A percentile compares a stretch with the other conserved stretches of the same genome.
Conservation (phyloP, 441 rosid species). For the Gossypium trilobum region DNA sequence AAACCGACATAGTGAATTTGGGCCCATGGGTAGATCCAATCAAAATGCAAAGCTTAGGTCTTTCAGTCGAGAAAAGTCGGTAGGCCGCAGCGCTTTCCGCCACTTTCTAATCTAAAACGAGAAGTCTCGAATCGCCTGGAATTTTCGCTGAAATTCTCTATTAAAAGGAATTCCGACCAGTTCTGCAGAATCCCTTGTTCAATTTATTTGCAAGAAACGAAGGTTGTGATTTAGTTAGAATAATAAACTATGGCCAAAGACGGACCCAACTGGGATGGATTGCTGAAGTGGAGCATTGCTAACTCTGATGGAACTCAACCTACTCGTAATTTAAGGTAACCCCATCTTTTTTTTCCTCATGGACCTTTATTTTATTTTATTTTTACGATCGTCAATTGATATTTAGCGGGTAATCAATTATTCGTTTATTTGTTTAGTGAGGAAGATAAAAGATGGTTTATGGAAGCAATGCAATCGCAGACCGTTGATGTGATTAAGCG, state of each 20-base stretch:
- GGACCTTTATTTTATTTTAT: background rate
- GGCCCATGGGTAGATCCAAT: background rate
- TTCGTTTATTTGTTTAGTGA: slow-evolving; percentile 31
- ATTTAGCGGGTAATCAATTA: background rate
- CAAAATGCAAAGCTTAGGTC: background rate
- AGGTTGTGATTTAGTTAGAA: background rate
- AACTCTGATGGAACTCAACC: slow-evolving; percentile 53
- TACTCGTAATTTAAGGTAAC: slow-evolving; percentile 46
- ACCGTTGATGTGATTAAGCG: slow-evolving; percentile 62
- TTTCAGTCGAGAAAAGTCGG: background rate
- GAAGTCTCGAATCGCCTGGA: background rate
- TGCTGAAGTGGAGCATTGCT: slow-evolving; percentile 80
- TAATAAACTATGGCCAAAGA: slow-evolving; percentile 42
- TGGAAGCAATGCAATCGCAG: slow-evolving; percentile 88
- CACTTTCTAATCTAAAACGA: background rate
- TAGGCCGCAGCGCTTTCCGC: background rate
- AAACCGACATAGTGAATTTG: background rate
- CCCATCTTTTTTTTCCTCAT: background rate
- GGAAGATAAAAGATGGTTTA: slow-evolving; percentile 83
- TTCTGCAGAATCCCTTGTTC: background rate
- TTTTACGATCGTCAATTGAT: background rate
- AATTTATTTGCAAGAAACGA: background rate
- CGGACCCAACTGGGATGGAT: slow-evolving; percentile 75
- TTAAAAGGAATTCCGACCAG: background rate
- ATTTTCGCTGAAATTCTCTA: background rate